phyloP scores from a whole-genome alignment of 257 asterid genomes.

The Striga asiatica region DNA sequence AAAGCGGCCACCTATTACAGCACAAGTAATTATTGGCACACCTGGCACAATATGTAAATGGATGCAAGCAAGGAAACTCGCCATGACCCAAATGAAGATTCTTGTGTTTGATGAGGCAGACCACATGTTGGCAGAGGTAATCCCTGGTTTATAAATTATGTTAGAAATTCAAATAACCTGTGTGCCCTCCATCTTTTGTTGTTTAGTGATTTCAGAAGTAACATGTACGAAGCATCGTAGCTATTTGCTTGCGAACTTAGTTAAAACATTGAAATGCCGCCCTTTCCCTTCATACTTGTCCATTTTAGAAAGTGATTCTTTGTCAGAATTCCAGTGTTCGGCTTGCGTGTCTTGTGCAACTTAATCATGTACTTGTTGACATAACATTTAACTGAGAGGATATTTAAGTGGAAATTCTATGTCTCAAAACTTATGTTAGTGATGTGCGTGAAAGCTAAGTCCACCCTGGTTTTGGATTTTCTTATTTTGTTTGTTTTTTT shows the following conservation, averaged over 20 bases:
- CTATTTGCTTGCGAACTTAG: not conserved
- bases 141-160: slow-evolving; percentile 11
- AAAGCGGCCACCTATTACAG: slow-evolving; percentile 51
- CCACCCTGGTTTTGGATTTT: not conserved
- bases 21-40: slow-evolving; percentile 88
- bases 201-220: not conserved
- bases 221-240: not conserved
- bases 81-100: slow-evolving; percentile 68
- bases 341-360: no score
- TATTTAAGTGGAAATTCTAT: not conserved
- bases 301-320: not conserved
- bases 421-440: not conserved
- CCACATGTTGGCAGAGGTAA: slow-evolving; percentile 89
- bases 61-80: slow-evolving; percentile 54
- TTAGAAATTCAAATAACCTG: not conserved
- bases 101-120: slow-evolving; percentile 97
- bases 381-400: not conserved
- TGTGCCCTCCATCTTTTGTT: not conserved
- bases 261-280: not conserved
- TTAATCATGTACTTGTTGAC: no score
- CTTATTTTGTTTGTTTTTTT: not conserved
- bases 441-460: not conserved
- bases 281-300: slow-evolving; percentile 7
- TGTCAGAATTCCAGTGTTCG: not conserved
- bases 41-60: slow-evolving; percentile 84